Conservation (phyloP, 495 filamentous ascomycete genomes). For the Clohesyomyces aquaticus region DNA sequence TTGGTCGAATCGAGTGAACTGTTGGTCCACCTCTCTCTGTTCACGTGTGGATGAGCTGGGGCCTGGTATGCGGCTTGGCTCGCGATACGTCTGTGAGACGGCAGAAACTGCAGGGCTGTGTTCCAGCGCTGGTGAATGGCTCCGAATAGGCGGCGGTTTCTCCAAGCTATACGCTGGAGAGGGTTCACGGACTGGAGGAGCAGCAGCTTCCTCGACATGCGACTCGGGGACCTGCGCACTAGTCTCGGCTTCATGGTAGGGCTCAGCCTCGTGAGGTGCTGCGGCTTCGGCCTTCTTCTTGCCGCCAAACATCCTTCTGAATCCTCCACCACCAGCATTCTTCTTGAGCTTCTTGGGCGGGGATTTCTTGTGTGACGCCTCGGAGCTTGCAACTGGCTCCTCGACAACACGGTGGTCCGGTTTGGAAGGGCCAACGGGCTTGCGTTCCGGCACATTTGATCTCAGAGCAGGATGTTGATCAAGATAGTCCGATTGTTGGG, state of each 20-base stretch:
- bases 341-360: slow-evolving; percentile 59
- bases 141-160: slow-evolving; percentile 9
- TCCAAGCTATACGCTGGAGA: slow-evolving; percentile 25
- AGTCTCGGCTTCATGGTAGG: slow-evolving; percentile 13
- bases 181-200: slow-evolving; percentile 40
- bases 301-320: slow-evolving; percentile 67
- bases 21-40: slow-evolving; percentile 65
- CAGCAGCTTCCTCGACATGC: slow-evolving; percentile 34
- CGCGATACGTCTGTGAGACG: slow-evolving; percentile 56
- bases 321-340: slow-evolving; percentile 53
- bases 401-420: slow-evolving; percentile 5
- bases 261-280: slow-evolving; percentile 10
- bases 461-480: slow-evolving; percentile 47
- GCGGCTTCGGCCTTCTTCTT: slow-evolving; percentile 54
- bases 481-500: slow-evolving; percentile 22
- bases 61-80: slow-evolving; percentile 53
- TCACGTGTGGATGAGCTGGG: slow-evolving; percentile 70
- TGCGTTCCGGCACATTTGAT: slow-evolving; percentile 32
- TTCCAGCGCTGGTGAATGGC: slow-evolving; percentile 25
- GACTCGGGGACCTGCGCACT: slow-evolving; percentile 4
- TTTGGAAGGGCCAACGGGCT: slow-evolving; percentile 12
- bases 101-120: slow-evolving; percentile 34
- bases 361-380: slow-evolving; percentile 28
- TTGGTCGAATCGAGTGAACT: slow-evolving; percentile 86
- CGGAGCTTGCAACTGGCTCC: slow-evolving; percentile 3